These are phyloP conservation scores for Kockiozyma suomiensis DNA, from an alignment of 805 yeast species.

Conservation along the genomic window DNA sequence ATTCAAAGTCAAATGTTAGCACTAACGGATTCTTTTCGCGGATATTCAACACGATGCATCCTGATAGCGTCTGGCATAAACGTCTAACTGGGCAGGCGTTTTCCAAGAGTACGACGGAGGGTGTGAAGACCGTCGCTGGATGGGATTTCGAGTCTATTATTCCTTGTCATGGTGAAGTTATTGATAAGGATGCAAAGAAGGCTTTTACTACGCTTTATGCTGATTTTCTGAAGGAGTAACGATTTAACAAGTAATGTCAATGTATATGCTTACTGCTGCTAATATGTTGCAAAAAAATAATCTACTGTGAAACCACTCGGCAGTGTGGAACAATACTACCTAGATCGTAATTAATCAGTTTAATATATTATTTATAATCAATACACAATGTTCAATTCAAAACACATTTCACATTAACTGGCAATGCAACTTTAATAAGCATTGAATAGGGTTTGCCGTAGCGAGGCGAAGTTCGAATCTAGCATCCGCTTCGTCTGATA, in stretches of 20 bases:
- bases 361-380: too few relatives aligned
- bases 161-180: constrained; percentile 62
- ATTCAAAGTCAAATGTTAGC: constrained; percentile 35
- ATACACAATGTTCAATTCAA: too few relatives aligned
- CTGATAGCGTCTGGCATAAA: constrained; percentile 19
- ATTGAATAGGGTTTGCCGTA: too few relatives aligned
- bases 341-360: too few relatives aligned
- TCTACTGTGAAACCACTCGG: neutral
- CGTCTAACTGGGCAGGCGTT: constrained; percentile 3
- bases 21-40: constrained; percentile 8
- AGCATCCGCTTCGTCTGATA: too few relatives aligned
- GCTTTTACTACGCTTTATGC: constrained; percentile 11
- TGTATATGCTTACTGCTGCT: too few relatives aligned
- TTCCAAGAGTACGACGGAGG: constrained; percentile 7
- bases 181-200: constrained; percentile 47
- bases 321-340: too few relatives aligned
- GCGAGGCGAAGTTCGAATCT: too few relatives aligned
- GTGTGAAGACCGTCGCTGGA: constrained; percentile 35
- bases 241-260: too few relatives aligned
- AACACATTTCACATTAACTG: too few relatives aligned
- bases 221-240: neutral
- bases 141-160: constrained; percentile 58
- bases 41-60: constrained; percentile 21
- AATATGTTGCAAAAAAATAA: too few relatives aligned
- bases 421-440: too few relatives aligned